phyloP scores from a whole-genome alignment of 768 basidiomycete species.

The Strobilomyces confusus region DNA sequence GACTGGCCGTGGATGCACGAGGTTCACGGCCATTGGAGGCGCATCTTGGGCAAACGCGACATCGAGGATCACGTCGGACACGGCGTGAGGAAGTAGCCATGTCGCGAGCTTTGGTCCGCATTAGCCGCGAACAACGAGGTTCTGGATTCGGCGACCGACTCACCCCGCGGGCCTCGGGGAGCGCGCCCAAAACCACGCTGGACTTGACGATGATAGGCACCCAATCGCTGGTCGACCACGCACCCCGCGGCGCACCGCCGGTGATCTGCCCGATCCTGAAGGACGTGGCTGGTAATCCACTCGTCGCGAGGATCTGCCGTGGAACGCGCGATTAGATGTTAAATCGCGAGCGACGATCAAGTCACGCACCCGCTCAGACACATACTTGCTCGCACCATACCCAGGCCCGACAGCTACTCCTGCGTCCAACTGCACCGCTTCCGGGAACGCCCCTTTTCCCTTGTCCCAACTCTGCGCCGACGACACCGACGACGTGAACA shows the following conservation, averaged over 20 bases:
- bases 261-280: conserved; percentile 38
- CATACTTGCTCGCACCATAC: too few relatives aligned
- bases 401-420: too few relatives aligned
- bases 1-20: conserved; percentile 34
- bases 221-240: conserved; percentile 37
- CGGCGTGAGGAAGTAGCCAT: too few relatives aligned
- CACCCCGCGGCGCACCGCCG: conserved; percentile 32
- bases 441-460: background rate
- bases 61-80: too few relatives aligned
- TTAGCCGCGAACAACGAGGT: background rate
- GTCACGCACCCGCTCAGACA: too few relatives aligned
- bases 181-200: conserved; percentile 25
- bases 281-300: conserved; percentile 30
- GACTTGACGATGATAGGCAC: conserved; percentile 38
- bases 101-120: conserved; percentile 15
- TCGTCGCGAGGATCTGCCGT: conserved; percentile 29
- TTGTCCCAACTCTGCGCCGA: conserved; percentile 15
- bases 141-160: conserved; percentile 1
- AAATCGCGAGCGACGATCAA: too few relatives aligned
- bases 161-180: conserved; percentile 30
- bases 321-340: background rate
- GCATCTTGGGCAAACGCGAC: too few relatives aligned
- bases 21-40: too few relatives aligned
- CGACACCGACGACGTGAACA: conserved; percentile 40
- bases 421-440: too few relatives aligned